Evolutionary conservation across 768 basidiomycete genomes (phyloP).

Genomic region (Lentinula edodes): DNA sequence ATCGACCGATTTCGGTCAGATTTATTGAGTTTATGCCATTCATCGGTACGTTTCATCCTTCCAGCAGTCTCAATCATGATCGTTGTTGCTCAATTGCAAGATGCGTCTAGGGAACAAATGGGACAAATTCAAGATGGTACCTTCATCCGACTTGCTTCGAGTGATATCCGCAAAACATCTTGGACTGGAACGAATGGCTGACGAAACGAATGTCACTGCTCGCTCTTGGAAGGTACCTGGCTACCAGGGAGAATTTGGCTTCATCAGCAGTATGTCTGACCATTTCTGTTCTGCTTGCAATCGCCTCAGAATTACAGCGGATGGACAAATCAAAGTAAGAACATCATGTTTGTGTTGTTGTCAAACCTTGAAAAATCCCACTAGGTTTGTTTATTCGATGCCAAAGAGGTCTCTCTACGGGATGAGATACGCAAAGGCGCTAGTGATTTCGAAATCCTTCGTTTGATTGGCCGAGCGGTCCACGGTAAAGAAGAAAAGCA

Average conservation of each 20-base stretch:
- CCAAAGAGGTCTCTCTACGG: constrained; percentile 76
- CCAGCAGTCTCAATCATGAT: neutral
- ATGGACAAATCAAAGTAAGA: constrained; percentile 81
- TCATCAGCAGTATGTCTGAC: constrained; percentile 93
- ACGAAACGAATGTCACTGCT: constrained; percentile 75
- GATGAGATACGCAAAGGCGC: constrained; percentile 66
- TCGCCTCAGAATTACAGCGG: constrained; percentile 79
- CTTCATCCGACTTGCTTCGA: constrained; percentile 59
- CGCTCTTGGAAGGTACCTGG: constrained; percentile 74
- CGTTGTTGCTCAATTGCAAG: neutral
- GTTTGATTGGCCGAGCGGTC: constrained; percentile 60
- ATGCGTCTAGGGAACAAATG: constrained; percentile 68
- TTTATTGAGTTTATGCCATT: constrained; percentile 98
- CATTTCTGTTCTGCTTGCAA: constrained; percentile 88
- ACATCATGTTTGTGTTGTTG: neutral
- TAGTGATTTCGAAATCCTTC: constrained; percentile 56
- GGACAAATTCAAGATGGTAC: constrained; percentile 77
- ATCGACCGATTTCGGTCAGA: constrained; percentile 60
- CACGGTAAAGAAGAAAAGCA: constrained; percentile 74
- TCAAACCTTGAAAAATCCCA: neutral
- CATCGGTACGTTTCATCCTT: constrained; percentile 44
- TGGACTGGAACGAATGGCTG: constrained; percentile 47
- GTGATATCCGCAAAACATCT: constrained; percentile 45
- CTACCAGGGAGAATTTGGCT: constrained; percentile 67
- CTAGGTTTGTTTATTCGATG: constrained; percentile 87